A percentile compares a stretch with the other conserved stretches of the same genome.
phyloP scores from a whole-genome alignment of 768 basidiomycete genomes.

The Boletus vermiculosoides region DNA sequence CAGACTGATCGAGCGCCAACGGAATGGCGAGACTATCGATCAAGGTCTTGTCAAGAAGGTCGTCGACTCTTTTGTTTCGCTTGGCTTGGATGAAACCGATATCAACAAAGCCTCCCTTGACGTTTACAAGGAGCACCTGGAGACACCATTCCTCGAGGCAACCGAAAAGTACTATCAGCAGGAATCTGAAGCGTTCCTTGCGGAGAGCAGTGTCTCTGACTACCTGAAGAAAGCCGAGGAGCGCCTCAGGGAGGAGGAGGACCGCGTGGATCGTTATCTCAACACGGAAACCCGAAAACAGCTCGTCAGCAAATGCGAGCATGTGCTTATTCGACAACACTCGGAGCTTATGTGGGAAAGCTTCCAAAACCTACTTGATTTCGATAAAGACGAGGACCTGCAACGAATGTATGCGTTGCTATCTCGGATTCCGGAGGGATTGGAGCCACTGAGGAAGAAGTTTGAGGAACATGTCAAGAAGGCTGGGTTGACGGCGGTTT shows the following conservation, averaged over 20 bases:
- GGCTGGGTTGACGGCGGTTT: constrained; percentile 78
- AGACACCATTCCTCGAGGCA: constrained; percentile 81
- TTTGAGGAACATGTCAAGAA: constrained; percentile 97
- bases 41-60: constrained; percentile 92
- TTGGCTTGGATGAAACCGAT: constrained; percentile 90
- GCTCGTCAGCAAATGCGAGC: constrained; percentile 81
- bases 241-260: constrained; percentile 90
- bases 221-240: constrained; percentile 95
- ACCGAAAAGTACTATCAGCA: constrained; percentile 91
- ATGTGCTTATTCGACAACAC: constrained; percentile 87
- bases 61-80: constrained; percentile 91
- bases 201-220: constrained; percentile 86
- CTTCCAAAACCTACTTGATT: constrained; percentile 87
- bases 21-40: constrained; percentile 93
- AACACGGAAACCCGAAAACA: constrained; percentile 85
- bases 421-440: constrained; percentile 83
- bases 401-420: constrained; percentile 95
- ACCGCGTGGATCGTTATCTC: constrained; percentile 91
- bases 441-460: constrained; percentile 86
- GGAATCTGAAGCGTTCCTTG: constrained; percentile 89
- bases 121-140: constrained; percentile 90
- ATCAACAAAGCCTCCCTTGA: constrained; percentile 91
- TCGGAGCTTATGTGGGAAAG: constrained; percentile 85
- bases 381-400: constrained; percentile 91
- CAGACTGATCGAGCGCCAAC: constrained; percentile 86